Percentiles rank a stretch among this genome's conserved stretches.
phyloP scores from a whole-genome alignment of 2,329 filamentous ascomycete species.

The Colletotrichum gloeosporioides region DNA sequence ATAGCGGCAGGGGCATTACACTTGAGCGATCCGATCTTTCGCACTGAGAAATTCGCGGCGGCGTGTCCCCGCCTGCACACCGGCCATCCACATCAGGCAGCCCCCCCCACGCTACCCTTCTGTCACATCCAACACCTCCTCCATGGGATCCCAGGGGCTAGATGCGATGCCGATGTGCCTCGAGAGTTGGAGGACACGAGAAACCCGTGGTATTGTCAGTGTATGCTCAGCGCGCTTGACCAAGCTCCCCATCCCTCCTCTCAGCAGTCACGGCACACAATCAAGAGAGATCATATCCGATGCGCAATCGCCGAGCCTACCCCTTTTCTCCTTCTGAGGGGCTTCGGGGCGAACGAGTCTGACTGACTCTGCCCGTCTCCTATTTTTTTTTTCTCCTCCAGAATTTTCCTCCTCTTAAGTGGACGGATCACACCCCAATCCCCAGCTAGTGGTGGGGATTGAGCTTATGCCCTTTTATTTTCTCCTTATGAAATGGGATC shows the following conservation, averaged over 20 bases:
- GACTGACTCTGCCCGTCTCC: neutral
- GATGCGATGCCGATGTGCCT: neutral
- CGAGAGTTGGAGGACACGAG: neutral
- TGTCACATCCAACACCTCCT: neutral
- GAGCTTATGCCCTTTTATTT: slow-evolving; percentile 1
- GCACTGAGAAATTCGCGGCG: neutral
- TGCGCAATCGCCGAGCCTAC: neutral
- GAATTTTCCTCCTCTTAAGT: neutral
- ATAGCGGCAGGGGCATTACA: neutral
- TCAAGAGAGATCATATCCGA: neutral
- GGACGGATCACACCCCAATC: neutral
- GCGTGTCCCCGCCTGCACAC: neutral
- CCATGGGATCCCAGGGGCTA: neutral
- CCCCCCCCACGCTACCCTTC: neutral
- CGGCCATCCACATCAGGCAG: neutral
- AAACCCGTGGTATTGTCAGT: neutral
- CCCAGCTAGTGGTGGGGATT: neutral
- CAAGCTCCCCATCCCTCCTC: neutral
- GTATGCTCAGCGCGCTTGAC: neutral
- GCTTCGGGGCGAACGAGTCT: neutral
- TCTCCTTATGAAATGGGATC: neutral
- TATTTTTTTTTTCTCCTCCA: neutral
- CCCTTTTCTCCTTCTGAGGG: neutral
- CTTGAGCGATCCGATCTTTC: neutral
- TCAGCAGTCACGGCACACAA: neutral